Percentiles rank a stretch among this genome's conserved stretches.
Conservation (phyloP, 208 protist species). For the Hexamita inflata region DNA sequence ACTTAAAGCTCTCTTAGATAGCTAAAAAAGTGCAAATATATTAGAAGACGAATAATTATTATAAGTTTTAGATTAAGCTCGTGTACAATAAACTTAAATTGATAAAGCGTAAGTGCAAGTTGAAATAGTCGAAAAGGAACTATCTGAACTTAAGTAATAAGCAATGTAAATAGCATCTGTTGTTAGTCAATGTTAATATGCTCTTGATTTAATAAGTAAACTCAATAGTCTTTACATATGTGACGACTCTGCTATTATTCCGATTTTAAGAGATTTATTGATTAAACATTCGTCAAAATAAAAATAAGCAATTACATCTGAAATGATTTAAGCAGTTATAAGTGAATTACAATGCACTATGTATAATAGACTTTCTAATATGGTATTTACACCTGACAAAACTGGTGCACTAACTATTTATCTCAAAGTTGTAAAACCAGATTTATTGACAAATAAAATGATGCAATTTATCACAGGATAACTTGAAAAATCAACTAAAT, state of each 20-base stretch:
- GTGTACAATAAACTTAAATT: background rate
- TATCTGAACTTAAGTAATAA: background rate
- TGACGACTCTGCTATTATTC: background rate
- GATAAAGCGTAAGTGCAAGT: background rate
- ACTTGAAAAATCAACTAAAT: too few relatives aligned
- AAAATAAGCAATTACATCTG: background rate
- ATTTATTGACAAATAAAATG: background rate
- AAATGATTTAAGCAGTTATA: background rate
- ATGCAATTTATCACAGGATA: too few relatives aligned
- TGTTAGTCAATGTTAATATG: background rate
- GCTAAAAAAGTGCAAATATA: background rate
- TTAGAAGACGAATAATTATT: background rate
- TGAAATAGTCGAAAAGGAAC: slow-evolving; percentile 1
- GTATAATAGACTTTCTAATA: background rate
- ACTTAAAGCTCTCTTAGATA: background rate
- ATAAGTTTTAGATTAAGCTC: slow-evolving; percentile 1
- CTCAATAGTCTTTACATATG: slow-evolving; percentile 3
- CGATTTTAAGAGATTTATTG: background rate
- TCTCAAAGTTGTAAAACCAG: background rate
- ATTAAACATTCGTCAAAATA: background rate
- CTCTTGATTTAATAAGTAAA: background rate
- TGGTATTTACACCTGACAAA: background rate
- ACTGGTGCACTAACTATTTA: background rate
- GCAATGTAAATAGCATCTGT: background rate
- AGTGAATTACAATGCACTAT: background rate